Conservation (phyloP, 2,329 filamentous ascomycete species). For the Calonectria leucothoes region DNA sequence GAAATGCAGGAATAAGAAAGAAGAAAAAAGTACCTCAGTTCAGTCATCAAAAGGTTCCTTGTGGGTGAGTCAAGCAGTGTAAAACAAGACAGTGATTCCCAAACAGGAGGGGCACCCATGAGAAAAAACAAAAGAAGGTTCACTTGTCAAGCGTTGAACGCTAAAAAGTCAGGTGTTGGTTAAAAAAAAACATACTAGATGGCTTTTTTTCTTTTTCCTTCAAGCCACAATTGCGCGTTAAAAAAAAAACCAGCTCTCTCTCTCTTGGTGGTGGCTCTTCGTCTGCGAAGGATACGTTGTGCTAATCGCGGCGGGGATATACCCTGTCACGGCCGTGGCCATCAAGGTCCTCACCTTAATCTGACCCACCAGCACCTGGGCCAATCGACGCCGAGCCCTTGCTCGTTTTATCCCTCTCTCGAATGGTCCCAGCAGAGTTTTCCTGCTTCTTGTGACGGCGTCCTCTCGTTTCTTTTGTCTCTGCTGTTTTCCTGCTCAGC, state of each 20-base stretch:
- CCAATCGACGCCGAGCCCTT: conserved; percentile 5
- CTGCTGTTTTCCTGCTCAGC: neutral
- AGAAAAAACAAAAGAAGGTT: neutral
- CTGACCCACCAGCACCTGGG: conserved; percentile 35
- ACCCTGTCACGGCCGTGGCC: conserved; percentile 29
- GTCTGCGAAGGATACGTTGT: neutral
- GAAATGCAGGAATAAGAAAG: neutral
- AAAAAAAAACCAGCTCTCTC: neutral
- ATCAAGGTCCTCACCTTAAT: conserved; percentile 46
- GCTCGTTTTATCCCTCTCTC: conserved; percentile 17
- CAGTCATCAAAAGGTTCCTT: neutral
- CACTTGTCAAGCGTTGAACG: neutral
- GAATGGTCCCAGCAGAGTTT: neutral
- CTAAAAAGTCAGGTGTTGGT: neutral
- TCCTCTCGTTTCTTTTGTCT: neutral
- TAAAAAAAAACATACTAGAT: neutral
- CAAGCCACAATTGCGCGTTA: conserved; percentile 5
- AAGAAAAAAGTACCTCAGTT: neutral
- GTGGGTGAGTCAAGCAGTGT: neutral
- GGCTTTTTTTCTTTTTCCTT: neutral
- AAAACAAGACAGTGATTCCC: neutral
- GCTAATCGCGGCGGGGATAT: conserved; percentile 2
- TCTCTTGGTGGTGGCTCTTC: neutral
- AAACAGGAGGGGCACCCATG: neutral
- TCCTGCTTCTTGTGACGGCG: neutral